Evolutionary conservation across 306 rosid species (phyloP).

Genomic region (Cicer judaicum): DNA sequence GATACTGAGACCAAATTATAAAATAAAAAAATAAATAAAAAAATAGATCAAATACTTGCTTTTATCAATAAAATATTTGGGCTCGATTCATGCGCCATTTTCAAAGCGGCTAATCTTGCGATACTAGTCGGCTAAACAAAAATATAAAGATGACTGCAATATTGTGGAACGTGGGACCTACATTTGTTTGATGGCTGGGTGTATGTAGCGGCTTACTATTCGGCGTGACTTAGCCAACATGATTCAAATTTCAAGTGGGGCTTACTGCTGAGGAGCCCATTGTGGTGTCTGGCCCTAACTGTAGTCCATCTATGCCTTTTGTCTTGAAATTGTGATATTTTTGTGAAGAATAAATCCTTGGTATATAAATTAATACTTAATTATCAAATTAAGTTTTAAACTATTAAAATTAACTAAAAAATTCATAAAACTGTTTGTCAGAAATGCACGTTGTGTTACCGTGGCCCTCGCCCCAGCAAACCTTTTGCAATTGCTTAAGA

Average conservation of each 20-base stretch:
- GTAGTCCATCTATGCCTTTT: neutral
- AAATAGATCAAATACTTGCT: no score
- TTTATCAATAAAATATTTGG: neutral
- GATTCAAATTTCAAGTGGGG: slow-evolving; percentile 59
- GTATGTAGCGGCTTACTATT: slow-evolving; percentile 63
- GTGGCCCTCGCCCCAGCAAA: no score
- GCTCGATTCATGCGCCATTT: slow-evolving; percentile 11
- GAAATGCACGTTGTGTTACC: no score
- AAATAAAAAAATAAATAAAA: no score
- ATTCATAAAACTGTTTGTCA: no score
- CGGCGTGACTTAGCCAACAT: slow-evolving; percentile 76
- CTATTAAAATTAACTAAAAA: no score
- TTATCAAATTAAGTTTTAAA: no score
- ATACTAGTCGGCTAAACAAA: slow-evolving; percentile 35
- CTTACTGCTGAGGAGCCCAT: slow-evolving; percentile 27
- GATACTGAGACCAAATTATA: no score
- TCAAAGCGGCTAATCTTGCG: slow-evolving; percentile 26
- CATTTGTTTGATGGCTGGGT: slow-evolving; percentile 44
- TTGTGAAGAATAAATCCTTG: no score
- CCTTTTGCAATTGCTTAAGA: no score
- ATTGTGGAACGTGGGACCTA: slow-evolving; percentile 62
- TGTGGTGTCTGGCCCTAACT: neutral
- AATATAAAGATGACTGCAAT: neutral
- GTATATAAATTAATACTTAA: no score
- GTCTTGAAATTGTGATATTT: slow-evolving; percentile 5